Conservation (phyloP, 2,329 filamentous ascomycete genomes). For the Cercospora zeina region DNA sequence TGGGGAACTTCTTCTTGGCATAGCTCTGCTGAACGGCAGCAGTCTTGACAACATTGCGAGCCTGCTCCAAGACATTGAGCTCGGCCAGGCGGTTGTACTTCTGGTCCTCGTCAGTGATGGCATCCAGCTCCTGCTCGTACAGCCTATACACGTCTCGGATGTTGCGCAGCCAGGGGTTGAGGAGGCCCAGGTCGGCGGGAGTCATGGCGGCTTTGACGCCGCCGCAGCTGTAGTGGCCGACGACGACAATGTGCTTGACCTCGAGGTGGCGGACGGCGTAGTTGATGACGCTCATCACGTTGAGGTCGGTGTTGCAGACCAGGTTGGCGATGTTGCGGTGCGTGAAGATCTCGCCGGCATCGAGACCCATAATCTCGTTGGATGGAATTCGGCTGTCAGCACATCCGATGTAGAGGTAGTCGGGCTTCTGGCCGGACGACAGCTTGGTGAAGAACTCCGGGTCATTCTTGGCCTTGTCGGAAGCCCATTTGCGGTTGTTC, state of each 20-base stretch:
- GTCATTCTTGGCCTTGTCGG: constrained; percentile 63
- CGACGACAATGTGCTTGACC: constrained; percentile 62
- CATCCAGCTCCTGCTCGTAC: constrained; percentile 20
- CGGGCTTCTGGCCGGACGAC: constrained; percentile 64
- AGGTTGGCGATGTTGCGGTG: constrained; percentile 89
- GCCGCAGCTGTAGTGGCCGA: constrained; percentile 61
- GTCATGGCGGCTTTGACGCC: constrained; percentile 57
- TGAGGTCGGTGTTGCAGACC: constrained; percentile 71
- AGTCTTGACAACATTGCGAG: constrained; percentile 23
- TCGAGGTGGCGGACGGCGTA: constrained; percentile 71
- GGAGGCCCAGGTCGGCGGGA: constrained; percentile 56
- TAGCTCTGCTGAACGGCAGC: constrained; percentile 24
- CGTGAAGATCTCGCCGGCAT: constrained; percentile 80
- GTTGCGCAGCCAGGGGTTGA: constrained; percentile 62
- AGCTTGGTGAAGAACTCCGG: constrained; percentile 69
- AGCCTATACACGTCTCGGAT: constrained; percentile 43
- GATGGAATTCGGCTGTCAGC: constrained; percentile 81
- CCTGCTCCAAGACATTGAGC: constrained; percentile 23
- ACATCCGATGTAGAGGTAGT: constrained; percentile 79
- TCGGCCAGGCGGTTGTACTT: constrained; percentile 22
- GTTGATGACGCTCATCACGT: constrained; percentile 72
- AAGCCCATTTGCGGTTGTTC: constrained; percentile 69
- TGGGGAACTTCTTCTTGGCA: constrained; percentile 22
- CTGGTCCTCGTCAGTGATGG: constrained; percentile 18
- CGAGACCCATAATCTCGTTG: constrained; percentile 72